Evolutionary conservation across 345 rosid species (phyloP), one percentile per base, ranked within the genome.

Genomic region (Syzygium jambos): DNA sequence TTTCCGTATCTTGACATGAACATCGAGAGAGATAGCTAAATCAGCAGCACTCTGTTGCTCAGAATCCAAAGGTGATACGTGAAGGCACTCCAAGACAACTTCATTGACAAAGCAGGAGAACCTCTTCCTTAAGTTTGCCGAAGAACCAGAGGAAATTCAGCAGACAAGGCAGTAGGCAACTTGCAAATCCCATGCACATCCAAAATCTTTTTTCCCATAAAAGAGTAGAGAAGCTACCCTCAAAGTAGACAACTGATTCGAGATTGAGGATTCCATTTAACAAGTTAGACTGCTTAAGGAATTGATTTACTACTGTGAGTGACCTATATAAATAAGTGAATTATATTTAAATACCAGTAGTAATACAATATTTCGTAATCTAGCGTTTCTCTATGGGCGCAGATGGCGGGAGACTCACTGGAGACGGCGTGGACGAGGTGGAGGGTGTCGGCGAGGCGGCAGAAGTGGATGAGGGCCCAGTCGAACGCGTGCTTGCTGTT

Each of bases 351-450:
- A 30, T 65, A 16, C 46, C 22, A 68, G 78, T 30, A 16, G 34
- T 30, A 9, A 68, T 38, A 68, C 80, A 30, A 19, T 22, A 8
- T 56, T 22, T 59, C 65, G 65, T 27, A 73, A 19, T 73, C 49
- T 38, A 38, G n/a, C 4, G 2, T 73, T 73, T 73, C 78, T 73
- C 49, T 38, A 9, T 38, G 82, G 49, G 49, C 7, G 52, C 12
- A 59, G 21, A 84, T 2, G 49, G 51, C 41, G 13, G 85, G 88
- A 17, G 87, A 73, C 82, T 73, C 27, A 96, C 98, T 93, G 83
- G 98, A 93, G 90, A 97, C 96, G 51, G 97, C 98, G 84, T 95
- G 98, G 51, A 96, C 93, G 84, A 97, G 97, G 86, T 96, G 98
- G 63, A 97, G 84, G 85, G 98, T 97, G 91, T 97, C 98, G 29